These are phyloP conservation scores for Gonapodya prolifera DNA, from an alignment of 192 early-diverging fungal species.

Conservation along the genomic window DNA sequence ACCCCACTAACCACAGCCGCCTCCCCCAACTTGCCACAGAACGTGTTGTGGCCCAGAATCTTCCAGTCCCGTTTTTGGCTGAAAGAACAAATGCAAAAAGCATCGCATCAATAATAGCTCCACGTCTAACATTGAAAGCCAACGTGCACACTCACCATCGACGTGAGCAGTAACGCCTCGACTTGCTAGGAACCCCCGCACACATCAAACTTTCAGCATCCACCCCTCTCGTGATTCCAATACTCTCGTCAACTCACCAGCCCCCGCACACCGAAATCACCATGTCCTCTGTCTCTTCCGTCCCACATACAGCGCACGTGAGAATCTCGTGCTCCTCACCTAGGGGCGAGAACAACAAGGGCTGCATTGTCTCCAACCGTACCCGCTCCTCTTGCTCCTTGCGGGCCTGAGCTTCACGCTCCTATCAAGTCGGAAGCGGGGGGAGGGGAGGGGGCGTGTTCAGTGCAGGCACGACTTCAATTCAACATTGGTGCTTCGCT, in stretches of 20 bases:
- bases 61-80: background rate
- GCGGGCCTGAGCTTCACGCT: background rate
- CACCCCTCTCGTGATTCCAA: background rate
- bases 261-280: background rate
- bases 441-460: too few relatives aligned
- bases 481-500: background rate
- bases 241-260: background rate
- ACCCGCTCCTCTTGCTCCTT: background rate
- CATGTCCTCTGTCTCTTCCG: background rate
- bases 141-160: background rate
- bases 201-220: background rate
- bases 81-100: background rate
- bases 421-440: background rate
- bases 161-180: background rate
- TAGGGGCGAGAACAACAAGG: background rate
- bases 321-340: background rate
- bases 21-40: background rate
- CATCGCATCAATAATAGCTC: background rate
- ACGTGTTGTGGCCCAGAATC: background rate
- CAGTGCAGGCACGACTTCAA: too few relatives aligned
- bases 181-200: background rate
- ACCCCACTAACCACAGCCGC: background rate
- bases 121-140: too few relatives aligned
- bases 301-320: background rate
- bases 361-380: background rate